These are phyloP conservation scores for Aspergillus quadricinctus DNA, from an alignment of 2,329 filamentous ascomycete genomes.

Conservation along the genomic window DNA sequence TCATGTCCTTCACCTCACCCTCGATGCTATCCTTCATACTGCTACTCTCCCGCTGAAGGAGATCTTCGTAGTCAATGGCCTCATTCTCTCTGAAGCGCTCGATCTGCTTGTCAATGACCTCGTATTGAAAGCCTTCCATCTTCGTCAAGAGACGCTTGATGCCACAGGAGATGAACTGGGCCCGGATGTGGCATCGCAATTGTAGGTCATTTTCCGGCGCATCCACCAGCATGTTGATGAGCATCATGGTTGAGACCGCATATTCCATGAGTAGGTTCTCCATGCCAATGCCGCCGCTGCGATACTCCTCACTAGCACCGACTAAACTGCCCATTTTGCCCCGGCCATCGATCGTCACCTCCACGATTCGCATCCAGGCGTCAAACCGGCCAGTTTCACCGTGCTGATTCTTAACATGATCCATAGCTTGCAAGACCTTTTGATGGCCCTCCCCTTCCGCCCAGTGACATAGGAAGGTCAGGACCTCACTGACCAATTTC, in stretches of 20 bases:
- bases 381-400: slow-evolving; percentile 95
- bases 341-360: slow-evolving; percentile 92
- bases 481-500: slow-evolving; percentile 90
- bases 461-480: slow-evolving; percentile 97
- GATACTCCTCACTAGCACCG: slow-evolving; percentile 91
- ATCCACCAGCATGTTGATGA: slow-evolving; percentile 96
- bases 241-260: slow-evolving; percentile 85
- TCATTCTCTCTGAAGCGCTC: slow-evolving; percentile 91
- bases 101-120: slow-evolving; percentile 96
- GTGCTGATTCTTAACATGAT: slow-evolving; percentile 81
- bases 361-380: slow-evolving; percentile 96
- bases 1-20: slow-evolving; percentile 84
- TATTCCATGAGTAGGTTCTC: slow-evolving; percentile 99
- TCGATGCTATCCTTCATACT: slow-evolving; percentile 86
- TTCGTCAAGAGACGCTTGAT: slow-evolving; percentile 91
- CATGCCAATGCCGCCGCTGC: slow-evolving; percentile 95
- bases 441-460: slow-evolving; percentile 80
- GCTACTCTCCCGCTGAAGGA: slow-evolving; percentile 84
- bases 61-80: slow-evolving; percentile 96
- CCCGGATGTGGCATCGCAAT: slow-evolving; percentile 86
- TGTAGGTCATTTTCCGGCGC: slow-evolving; percentile 84
- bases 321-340: slow-evolving; percentile 99
- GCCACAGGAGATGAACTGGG: slow-evolving; percentile 92
- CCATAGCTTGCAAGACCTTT: slow-evolving; percentile 90
- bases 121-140: slow-evolving; percentile 98